Base-by-base conservation (phyloP, 202 grass and related monocot genomes). In the Elaeis oleifera region DNA sequence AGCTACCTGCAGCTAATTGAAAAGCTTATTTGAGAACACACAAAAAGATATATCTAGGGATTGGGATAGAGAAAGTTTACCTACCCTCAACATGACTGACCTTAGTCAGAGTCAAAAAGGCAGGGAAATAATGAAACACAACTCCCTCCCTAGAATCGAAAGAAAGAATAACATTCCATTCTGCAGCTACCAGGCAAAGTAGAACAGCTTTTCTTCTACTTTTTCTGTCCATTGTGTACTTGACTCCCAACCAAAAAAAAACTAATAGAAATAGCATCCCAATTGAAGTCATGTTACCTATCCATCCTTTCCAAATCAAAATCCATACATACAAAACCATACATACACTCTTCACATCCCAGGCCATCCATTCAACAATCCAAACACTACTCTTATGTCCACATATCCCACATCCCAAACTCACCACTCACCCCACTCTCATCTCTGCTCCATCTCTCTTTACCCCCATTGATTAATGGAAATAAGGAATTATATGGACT, bases 51-150 rank as follows among this genome's bases (percentile, higher is more conserved):
- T 44, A 44, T 44, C 36, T 49, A 28, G 16, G 22, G 55, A 39
- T 23, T 17, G 59, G 17, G 16, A 16, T 49, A 49, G 48, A 50
- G 48, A 50, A 9, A 58, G 15, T 9, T 6, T 23, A 71, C 39
- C 55, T 60, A 51, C 8, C 32, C 36, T 20, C 36, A 51, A 29
- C 20, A 17, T 51, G 16, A 51, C 39, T 4, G 5, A 51, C 2
- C 58, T n/a, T 4, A 21, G 68, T 71, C 68, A 60, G 21, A 60
- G 56, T 71, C 16, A 71, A 52, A 71, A 71, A 60, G 23, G 16
- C 14, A 13, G 1, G 9, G 6, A 60, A 4, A 1, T 16, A 15
- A 39, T 44, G 22, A 21, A 27, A 51, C 25, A 25, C 29, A 32
- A 17, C 23, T 22, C 4, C 25, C 49, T 44, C 22, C 5, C 19